Evolutionary conservation across 2,329 filamentous ascomycete genomes (phyloP), one percentile per base, ranked within the genome.

Genomic region (Talaromyces albobiverticillius): DNA sequence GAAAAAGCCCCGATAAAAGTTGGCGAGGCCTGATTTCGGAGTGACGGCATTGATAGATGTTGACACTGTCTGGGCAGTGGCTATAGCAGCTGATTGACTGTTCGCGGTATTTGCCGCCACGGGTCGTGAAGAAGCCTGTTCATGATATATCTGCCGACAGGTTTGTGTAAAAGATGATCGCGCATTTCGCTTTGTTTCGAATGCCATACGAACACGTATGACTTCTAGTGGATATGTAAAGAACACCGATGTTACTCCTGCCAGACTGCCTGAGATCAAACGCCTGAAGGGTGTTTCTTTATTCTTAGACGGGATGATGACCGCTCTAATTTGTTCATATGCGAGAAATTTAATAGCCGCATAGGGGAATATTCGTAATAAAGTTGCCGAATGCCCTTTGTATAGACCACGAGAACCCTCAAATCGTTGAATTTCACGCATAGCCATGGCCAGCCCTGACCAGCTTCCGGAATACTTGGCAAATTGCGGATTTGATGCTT

Each of bases 291-390:
- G 82, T 0, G 93, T 97, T 70, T 99, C 94, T 55, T 95, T 81
- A 5, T 86, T 77, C 49, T 79, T 83, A 34, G 74, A 77, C 1
- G 82, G 82, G 57, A 99, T 97, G 29, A 97, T 67, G 13, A 86
- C 65, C 11, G 87, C 84, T 56, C 94, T 89, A 60, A 96, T 90
- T 72, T 99, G 94, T 71, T 99, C 94, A 76, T 99, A 99, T 43
- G 93, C 92, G 40, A 99, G 82, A 67, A 99, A 99, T 68, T 99
- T 99, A 73, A 97, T 96, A 43, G 89, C 93, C 14, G 93, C 94
- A 71, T 99, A 99, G 5, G 94, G 94, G 64, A 97, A 99, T 59
- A 99, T 95, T 60, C 94, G 87, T 50, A 97, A 80, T 2, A 99
- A 78, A 0, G 94, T 99, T 2, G 92, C 94, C 3, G 91, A 96